A percentile compares a stretch with the other conserved stretches of the same genome.
phyloP scores from a whole-genome alignment of 23 red algal species.

The Chondrus crispus region DNA sequence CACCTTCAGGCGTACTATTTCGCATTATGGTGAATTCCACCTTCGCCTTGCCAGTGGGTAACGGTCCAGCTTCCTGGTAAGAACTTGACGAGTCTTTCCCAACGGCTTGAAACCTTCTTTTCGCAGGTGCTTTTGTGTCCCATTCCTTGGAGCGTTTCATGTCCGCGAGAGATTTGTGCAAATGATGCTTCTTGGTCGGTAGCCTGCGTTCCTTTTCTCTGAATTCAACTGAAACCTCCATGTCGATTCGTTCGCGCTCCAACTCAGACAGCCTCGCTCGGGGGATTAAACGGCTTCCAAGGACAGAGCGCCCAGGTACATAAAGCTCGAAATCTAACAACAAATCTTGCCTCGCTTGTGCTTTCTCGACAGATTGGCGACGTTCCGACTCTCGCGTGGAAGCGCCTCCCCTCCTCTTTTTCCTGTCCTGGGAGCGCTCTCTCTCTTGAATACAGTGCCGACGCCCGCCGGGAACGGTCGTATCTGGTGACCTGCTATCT shows the following conservation, averaged over 20 bases:
- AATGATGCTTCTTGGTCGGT: too few relatives aligned
- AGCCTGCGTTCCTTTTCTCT: too few relatives aligned
- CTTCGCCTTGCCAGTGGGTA: too few relatives aligned
- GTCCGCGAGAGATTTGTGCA: background rate
- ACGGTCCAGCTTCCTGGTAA: too few relatives aligned
- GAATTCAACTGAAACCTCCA: background rate
- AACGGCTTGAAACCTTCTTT: background rate
- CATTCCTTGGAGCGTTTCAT: background rate
- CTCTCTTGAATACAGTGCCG: background rate
- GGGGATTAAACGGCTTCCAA: constrained; percentile 16
- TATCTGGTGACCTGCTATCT: constrained; percentile 27
- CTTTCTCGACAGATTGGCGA: background rate
- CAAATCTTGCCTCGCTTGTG: background rate
- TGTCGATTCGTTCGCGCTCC: background rate
- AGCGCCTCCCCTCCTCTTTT: constrained; percentile 3
- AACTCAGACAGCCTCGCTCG: background rate
- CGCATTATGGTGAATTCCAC: too few relatives aligned
- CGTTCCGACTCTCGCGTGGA: background rate
- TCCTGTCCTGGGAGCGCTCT: constrained; percentile 16
- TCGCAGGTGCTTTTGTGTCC: background rate
- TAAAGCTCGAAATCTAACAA: background rate
- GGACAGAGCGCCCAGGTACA: constrained; percentile 47
- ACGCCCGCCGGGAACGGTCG: background rate
- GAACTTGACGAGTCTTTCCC: background rate
- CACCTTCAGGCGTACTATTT: too few relatives aligned